These are phyloP conservation scores for Phoma sp. DNA, from an alignment of 2,329 filamentous ascomycete species.

Conservation along the genomic window DNA sequence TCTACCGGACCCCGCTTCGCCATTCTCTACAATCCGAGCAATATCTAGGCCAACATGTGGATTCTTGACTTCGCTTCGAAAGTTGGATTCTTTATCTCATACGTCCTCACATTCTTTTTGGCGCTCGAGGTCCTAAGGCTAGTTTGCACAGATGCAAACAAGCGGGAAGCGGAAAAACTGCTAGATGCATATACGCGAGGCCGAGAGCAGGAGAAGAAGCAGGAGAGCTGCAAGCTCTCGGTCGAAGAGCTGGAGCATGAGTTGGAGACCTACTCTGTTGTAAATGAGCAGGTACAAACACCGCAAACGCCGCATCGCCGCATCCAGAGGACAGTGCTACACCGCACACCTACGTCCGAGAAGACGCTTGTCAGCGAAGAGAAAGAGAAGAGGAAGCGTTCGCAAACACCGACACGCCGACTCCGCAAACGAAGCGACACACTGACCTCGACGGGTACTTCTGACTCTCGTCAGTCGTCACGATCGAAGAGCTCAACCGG, in stretches of 20 bases:
- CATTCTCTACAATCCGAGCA: neutral
- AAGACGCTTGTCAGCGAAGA: conserved; percentile 7
- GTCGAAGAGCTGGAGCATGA: conserved; percentile 13
- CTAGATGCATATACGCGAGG: conserved; percentile 29
- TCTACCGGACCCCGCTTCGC: neutral
- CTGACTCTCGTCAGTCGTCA: conserved; percentile 19
- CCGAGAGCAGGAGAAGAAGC: conserved; percentile 9
- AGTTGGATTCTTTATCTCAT: conserved; percentile 33
- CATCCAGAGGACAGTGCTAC: neutral
- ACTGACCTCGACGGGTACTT: conserved; percentile 23
- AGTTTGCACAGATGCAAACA: conserved; percentile 30
- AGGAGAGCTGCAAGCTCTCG: neutral
- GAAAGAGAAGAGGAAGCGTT: conserved; percentile 15
- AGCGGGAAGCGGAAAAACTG: conserved; percentile 33
- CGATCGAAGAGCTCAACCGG: conserved; percentile 9
- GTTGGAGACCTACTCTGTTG: conserved; percentile 4
- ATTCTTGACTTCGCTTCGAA: conserved; percentile 14
- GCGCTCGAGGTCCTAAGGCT: conserved; percentile 32
- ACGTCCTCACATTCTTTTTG: conserved; percentile 29
- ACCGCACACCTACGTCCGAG: conserved; percentile 12
- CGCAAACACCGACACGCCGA: conserved; percentile 14
- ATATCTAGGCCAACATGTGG: conserved; percentile 7
- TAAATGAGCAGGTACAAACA: neutral
- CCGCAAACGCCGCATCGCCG: conserved; percentile 10
- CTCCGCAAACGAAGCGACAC: conserved; percentile 34